Evolutionary conservation across 2,329 filamentous ascomycete genomes (phyloP), one percentile per base, ranked within the genome.

Genomic region (Sporothrix curviconia): DNA sequence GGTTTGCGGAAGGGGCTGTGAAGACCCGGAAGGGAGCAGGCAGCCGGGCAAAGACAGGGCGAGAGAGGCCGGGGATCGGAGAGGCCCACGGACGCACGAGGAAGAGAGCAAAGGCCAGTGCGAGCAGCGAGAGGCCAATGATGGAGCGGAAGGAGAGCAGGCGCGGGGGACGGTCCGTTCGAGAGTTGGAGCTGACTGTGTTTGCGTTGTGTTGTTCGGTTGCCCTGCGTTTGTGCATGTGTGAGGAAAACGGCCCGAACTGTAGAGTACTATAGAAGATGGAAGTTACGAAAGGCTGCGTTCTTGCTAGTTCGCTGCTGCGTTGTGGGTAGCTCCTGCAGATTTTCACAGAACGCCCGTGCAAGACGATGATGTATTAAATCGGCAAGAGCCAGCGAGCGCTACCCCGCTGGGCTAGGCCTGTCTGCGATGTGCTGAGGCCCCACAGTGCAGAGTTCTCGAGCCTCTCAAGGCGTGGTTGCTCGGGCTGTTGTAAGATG

Each of bases 101-200:
- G n/a, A 62, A 30, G 32, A 63, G 25, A 52, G 63, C 63, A 59
- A 65, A 57, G 43, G 60, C 64, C 59, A 66, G 56, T 15, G 58
- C 60, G 42, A 63, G 11, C 7, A 64, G 43, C 1, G 58, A 36
- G n/a, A 56, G 19, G 28, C 55, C 11, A 28, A 55, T 11, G 19
- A 36, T 6, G 3, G 17, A 24, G 28, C 51, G 47, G 24, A 25
- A 22, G 25, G 34, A 49, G 32, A 40, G 8, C 17, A 44, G 11
- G 24, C 43, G 53, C 19, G 40, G 42, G 28, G 46, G 37, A 46
- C 22, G 54, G 44, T 49, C 22, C n/a, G 46, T 42, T 39, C 34
- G 34, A 7, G 12, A 25, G 25, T 32, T 25, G n/a, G 43, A 24
- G 25, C 7, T 7, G 4, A 11, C 22, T 40, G 32, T 39, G 22